Evolutionary conservation across 768 basidiomycete species (phyloP), one percentile per base, ranked within the genome.

Genomic region (Hydnomerulius pinastri): DNA sequence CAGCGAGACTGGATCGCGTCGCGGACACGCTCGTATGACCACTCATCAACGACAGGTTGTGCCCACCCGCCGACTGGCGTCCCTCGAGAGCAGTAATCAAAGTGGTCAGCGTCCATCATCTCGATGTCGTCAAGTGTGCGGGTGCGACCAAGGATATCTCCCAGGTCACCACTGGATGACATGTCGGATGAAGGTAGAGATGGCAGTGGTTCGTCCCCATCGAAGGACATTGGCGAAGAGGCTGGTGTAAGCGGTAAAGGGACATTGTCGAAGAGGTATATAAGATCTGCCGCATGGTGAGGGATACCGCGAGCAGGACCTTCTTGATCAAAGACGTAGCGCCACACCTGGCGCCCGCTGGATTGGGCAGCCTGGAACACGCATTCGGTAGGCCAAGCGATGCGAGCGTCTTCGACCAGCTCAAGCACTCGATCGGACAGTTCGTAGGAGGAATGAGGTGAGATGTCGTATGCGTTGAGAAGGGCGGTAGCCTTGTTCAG

Each of bases 271-370:
- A 90, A 91, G 43, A 91, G 76, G 65, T 90, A 91, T 49, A 87
- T 76, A 37, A 91, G 69, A 63, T 90, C 89, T 1, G 82, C 81
- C 1, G 78, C 82, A 61, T 90, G 85, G 60, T 88, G 87, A 2
- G 87, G 81, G 17, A 80, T 64, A 12, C 81, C 81, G 40, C 81
- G 75, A 20, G 77, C 72, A 8, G 87, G 85, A 1, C 85, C 80
- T 58, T 88, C 89, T 69, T 91, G 89, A 67, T 91, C 89, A 62
- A 91, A 91, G 15, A 88, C 81, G 58, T 87, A 91, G 50, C 89
- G 77, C 83, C 83, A 91, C 5, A 89, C 86, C n/a, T 78, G 78
- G 33, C 72, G 72, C 1, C 82, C 85, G 12, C 77, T 75, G 15
- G 66, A 71, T 46, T 75, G 75, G 2, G 80, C 76, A 46, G 74